Evolutionary conservation across 75 land plant species (phyloP), one percentile per base, ranked within the genome.

Genomic region (Chamaecyparis obtusa): DNA sequence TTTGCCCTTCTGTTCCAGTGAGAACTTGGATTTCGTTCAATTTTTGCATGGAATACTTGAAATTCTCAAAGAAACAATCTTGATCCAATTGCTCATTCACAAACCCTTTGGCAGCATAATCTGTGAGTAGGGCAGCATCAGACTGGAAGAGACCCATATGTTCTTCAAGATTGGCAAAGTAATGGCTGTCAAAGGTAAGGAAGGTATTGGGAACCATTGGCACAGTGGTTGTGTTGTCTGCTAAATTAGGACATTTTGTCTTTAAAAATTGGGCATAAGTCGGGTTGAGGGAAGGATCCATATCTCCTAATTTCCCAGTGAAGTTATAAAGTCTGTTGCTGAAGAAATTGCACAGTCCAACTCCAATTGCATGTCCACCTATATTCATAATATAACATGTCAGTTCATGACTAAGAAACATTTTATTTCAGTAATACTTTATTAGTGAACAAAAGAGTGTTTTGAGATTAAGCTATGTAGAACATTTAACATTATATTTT

Each of bases 321-420:
- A 91, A 94, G 86, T 93, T 92, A 91, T 88, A 93, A 16, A 95
- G 90, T 8, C 96, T 74, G 49, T 77, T 83, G 5, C 77, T 39
- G 87, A 92, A 88, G 1, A 44, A 72, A 5, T 43, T 43, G 88
- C 94, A 94, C 51, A 88, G 93, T 9, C 90, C 91, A 16, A 81
- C 57, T 15, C 94, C 95, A 39, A 93, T 93, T 8, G 48, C 10
- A 48, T 48, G 51, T 48, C 51, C 51, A 9, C 51, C 51, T 48
- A 48, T 17, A 56, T 11, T 16, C 17, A 16, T 17, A 16, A 16
- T 16, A 4, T 56, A 16, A 15, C 17, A 16, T 56, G 60, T 16
- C 17, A 3, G 21, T 3, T 17, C 3, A 17, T 3, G 17, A 56
- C 4, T 56, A 56, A 4, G 51, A 48, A 13, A 48, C 10, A 8